These are phyloP conservation scores for Blastomyces parvus DNA, from an alignment of 2,329 filamentous ascomycete species.

Conservation along the genomic window DNA sequence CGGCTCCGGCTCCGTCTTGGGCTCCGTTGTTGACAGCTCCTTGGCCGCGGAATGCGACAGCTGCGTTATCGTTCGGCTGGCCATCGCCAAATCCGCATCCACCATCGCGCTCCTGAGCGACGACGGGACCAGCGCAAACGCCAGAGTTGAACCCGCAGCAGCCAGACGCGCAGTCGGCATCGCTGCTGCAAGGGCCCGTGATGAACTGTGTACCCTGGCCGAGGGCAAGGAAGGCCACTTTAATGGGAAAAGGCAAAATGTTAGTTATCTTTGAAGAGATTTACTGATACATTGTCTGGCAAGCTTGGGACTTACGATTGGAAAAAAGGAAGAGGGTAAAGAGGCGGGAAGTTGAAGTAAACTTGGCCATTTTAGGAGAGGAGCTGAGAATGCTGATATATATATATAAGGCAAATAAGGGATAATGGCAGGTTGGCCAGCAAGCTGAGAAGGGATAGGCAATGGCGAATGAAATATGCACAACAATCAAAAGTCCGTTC, in stretches of 20 bases:
- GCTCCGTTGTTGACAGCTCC: background rate
- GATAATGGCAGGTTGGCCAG: background rate
- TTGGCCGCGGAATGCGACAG: constrained; percentile 13
- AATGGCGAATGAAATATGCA: background rate
- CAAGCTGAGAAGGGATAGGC: background rate
- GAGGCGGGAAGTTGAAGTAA: background rate
- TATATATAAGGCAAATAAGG: background rate
- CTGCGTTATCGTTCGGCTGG: constrained; percentile 20
- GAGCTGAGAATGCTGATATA: background rate
- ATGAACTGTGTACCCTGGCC: constrained; percentile 22
- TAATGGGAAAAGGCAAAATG: background rate
- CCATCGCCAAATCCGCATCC: constrained; percentile 23
- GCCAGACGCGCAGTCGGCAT: constrained; percentile 21
- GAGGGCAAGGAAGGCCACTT: constrained; percentile 14
- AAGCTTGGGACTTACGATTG: constrained; percentile 7
- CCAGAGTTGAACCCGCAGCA: constrained; percentile 25
- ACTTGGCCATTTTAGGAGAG: constrained; percentile 1
- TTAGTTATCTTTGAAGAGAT: background rate
- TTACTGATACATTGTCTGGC: background rate
- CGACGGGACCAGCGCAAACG: constrained; percentile 19
- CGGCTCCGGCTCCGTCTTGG: background rate
- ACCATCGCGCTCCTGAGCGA: constrained; percentile 20
- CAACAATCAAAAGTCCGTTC: background rate
- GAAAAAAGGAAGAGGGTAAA: constrained; percentile 8
- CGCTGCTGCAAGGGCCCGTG: constrained; percentile 20